Evolutionary conservation across 2,329 filamentous ascomycete species (phyloP), one percentile per base, ranked within the genome.

Genomic region (Botrytis fragariae): DNA sequence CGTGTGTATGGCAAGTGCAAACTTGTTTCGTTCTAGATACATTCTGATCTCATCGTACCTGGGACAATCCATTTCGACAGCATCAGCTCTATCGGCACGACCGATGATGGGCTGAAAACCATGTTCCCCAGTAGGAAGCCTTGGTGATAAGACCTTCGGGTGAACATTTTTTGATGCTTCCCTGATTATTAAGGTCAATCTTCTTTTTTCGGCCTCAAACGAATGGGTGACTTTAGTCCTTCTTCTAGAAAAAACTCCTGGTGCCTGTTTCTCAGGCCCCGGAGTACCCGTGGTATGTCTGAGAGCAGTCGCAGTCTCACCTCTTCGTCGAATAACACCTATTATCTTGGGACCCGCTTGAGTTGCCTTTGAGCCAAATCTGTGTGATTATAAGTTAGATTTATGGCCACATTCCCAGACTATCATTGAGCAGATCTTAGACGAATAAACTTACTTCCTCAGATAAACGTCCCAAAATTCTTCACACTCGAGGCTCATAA

Each of bases 1-100:
- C 37, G 69, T 71, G 20, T 71, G 54, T 44, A 71, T 63, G 29
- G 69, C 69, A n/a, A 71, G 69, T 37, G 69, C 57, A 5, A 61
- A 61, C 18, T 18, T 60, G 29, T 71, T 63, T 37, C 5, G 20
- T 14, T 61, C 59, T 25, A 71, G 35, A 48, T 71, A 48, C 57
- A 35, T 22, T 48, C 54, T n/a, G 39, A 71, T 44, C 59, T 71
- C 39, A 48, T 63, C 35, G 10, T 63, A 61, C n/a, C 69, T 71
- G 20, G 51, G 35, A 32, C 25, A 68, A 32, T 67, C 22, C 16
- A 54, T 39, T 54, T 54, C 32, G n/a, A 67, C 45, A 45, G 64
- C 32, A 54, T 5, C 64, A 54, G 64, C 64, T 67, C 32, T 67
- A 14, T 54, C 16, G 25, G 20, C 25, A 39, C 16, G 32, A 39